Conservation (phyloP, 805 yeast genomes). For the Pichia gijzeniarum region DNA sequence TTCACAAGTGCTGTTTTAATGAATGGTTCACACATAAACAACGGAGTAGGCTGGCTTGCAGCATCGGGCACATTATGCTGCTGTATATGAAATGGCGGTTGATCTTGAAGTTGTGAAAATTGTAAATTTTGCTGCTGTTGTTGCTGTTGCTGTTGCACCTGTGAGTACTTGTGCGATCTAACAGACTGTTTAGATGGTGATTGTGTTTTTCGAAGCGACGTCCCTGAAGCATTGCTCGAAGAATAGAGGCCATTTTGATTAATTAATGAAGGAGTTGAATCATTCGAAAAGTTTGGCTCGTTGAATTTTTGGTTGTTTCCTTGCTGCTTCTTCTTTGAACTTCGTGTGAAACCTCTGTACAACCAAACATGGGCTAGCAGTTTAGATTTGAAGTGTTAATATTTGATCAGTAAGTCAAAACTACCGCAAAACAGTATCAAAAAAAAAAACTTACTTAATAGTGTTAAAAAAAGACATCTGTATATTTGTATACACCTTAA, state of each 20-base stretch:
- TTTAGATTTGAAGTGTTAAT: neutral
- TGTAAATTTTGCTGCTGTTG: slow-evolving; percentile 17
- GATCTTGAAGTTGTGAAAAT: slow-evolving; percentile 15
- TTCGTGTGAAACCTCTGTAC: slow-evolving; percentile 53
- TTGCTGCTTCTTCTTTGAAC: slow-evolving; percentile 30
- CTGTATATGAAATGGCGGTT: slow-evolving; percentile 14
- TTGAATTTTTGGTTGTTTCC: slow-evolving; percentile 15
- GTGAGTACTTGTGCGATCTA: slow-evolving; percentile 23
- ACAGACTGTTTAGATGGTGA: slow-evolving; percentile 42
- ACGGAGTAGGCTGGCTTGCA: slow-evolving; percentile 34
- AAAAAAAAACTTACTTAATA: slow-evolving; percentile 26
- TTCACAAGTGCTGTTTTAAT: slow-evolving; percentile 91
- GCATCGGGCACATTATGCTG: slow-evolving; percentile 14
- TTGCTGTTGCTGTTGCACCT: slow-evolving; percentile 20
- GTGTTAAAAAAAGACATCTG: slow-evolving; percentile 36
- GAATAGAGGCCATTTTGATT: slow-evolving; percentile 26
- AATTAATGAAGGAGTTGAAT: slow-evolving; percentile 15
- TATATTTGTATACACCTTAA: too few species aligned
- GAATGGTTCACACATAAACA: slow-evolving; percentile 87
- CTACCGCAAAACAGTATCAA: neutral
- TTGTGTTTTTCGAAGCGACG: slow-evolving; percentile 41
- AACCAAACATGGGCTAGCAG: neutral
- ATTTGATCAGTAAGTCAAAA: neutral
- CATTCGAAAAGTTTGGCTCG: slow-evolving; percentile 16
- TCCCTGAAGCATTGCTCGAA: slow-evolving; percentile 38